Conservation (phyloP, 805 yeast genomes). For the Zygosaccharomyces kombuchaensis region DNA sequence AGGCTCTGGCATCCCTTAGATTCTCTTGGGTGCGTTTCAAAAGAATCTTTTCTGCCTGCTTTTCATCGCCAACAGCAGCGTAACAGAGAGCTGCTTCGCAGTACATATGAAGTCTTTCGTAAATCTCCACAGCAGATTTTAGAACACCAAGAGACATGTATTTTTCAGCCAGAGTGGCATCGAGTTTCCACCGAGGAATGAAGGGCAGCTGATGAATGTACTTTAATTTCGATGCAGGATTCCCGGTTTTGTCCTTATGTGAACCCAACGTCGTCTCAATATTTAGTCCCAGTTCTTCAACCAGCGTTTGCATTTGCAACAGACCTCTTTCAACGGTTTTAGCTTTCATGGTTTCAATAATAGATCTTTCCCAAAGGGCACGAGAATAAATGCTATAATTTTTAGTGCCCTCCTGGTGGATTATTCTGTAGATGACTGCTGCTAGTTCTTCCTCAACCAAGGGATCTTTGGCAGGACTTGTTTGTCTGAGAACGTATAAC, state of each 20-base stretch:
- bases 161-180: slow-evolving; percentile 76
- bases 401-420: slow-evolving; percentile 42
- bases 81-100: slow-evolving; percentile 87
- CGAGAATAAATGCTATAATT: slow-evolving; percentile 74
- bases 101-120: slow-evolving; percentile 68
- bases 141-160: slow-evolving; percentile 80
- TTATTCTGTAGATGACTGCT: slow-evolving; percentile 69
- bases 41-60: slow-evolving; percentile 59
- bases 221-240: slow-evolving; percentile 50
- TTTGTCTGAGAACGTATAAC: slow-evolving; percentile 55
- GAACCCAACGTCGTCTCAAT: slow-evolving; percentile 55
- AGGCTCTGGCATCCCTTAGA: slow-evolving; percentile 78
- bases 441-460: slow-evolving; percentile 78
- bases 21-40: slow-evolving; percentile 46
- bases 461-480: slow-evolving; percentile 66
- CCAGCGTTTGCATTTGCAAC: slow-evolving; percentile 85
- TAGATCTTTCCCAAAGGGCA: slow-evolving; percentile 85
- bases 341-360: slow-evolving; percentile 73
- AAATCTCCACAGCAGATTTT: slow-evolving; percentile 84
- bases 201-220: slow-evolving; percentile 73
- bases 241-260: slow-evolving; percentile 27
- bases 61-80: slow-evolving; percentile 75
- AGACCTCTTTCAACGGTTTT: slow-evolving; percentile 92
- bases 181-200: slow-evolving; percentile 82
- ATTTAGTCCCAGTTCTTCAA: slow-evolving; percentile 77